phyloP scores from a whole-genome alignment of 805 yeast genomes.

The Komagataella pseudopastoris region DNA sequence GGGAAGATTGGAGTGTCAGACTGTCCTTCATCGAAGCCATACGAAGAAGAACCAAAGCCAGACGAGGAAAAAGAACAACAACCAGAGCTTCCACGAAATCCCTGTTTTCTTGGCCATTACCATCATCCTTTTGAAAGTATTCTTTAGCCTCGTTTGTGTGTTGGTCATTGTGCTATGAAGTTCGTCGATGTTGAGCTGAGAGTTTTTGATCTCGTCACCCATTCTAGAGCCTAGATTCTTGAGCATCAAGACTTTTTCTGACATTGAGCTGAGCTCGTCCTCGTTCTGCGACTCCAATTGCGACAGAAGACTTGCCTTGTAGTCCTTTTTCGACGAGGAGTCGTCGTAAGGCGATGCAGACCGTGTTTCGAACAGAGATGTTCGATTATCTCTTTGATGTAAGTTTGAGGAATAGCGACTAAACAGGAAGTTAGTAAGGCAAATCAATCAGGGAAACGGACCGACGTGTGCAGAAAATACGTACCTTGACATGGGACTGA shows the following conservation, averaged over 20 bases:
- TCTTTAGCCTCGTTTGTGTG: conserved; percentile 28
- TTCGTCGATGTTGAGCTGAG: conserved; percentile 11
- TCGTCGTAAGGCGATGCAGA: conserved; percentile 29
- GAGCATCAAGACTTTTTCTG: conserved; percentile 36
- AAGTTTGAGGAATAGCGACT: conserved; percentile 18
- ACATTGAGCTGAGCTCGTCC: conserved; percentile 40
- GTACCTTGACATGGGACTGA: not conserved
- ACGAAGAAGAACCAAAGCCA: conserved; percentile 31
- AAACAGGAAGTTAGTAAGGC: not conserved
- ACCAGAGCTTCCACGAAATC: conserved; percentile 53
- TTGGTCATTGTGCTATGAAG: conserved; percentile 17
- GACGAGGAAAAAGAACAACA: conserved; percentile 27
- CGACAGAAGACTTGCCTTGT: conserved; percentile 38
- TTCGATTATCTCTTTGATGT: conserved; percentile 13
- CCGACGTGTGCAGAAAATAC: conserved; percentile 3
- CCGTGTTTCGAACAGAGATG: conserved; percentile 4
- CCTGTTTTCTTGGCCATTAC: conserved; percentile 52
- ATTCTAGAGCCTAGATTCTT: conserved; percentile 42
- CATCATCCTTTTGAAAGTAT: conserved; percentile 43
- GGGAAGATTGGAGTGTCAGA: not conserved
- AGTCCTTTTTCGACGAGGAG: conserved; percentile 18
- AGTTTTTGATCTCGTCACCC: conserved; percentile 46
- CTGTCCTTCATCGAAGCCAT: conserved; percentile 9
- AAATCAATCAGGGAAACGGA: not conserved
- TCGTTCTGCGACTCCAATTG: conserved; percentile 57